Percentiles rank a stretch among this genome's conserved stretches.
Evolutionary conservation across 1,284 basidiomycete species (phyloP).

Genomic region (Leccinum angustisporum): DNA sequence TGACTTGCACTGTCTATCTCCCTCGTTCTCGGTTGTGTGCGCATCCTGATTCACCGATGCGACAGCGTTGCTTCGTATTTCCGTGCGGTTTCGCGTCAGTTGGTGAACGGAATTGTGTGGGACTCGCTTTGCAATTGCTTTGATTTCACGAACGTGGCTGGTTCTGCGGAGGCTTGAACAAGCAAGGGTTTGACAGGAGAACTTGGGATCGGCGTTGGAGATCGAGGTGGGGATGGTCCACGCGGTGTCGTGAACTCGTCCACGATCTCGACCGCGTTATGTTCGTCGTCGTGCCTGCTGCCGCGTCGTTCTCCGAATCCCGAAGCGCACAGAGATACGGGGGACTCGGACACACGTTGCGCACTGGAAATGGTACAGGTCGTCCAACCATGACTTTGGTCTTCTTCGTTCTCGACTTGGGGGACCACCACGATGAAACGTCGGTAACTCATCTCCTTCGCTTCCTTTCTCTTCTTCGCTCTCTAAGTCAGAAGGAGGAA

Average conservation of each 20-base stretch:
- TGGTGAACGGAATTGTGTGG: slow-evolving; percentile 2
- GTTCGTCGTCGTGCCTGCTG: not conserved
- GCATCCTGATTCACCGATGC: slow-evolving; percentile 9
- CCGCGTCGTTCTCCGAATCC: not conserved
- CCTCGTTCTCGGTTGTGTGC: slow-evolving; percentile 8
- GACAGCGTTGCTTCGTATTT: slow-evolving; percentile 7
- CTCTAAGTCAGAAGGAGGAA: slow-evolving; percentile 5
- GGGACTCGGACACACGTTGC: slow-evolving; percentile 10
- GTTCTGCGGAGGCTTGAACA: slow-evolving; percentile 1
- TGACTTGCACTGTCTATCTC: slow-evolving; percentile 21
- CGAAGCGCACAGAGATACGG: not conserved
- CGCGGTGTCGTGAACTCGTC: slow-evolving; percentile 27
- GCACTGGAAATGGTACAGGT: slow-evolving; percentile 29
- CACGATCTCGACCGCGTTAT: slow-evolving; percentile 15
- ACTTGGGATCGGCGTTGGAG: slow-evolving; percentile 23
- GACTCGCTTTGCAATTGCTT: slow-evolving; percentile 5
- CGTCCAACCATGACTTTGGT: not conserved
- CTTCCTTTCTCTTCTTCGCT: slow-evolving; percentile 16
- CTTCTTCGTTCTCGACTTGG: slow-evolving; percentile 3
- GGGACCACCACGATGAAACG: slow-evolving; percentile 17
- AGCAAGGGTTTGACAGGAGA: slow-evolving; percentile 7
- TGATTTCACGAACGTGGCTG: not conserved
- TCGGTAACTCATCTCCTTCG: slow-evolving; percentile 22
- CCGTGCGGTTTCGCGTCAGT: not conserved
- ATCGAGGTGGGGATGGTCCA: slow-evolving; percentile 21